Percentiles rank a stretch among this genome's conserved stretches.
phyloP scores from a whole-genome alignment of 2,329 filamentous ascomycete genomes.

The Fusarium algeriense region DNA sequence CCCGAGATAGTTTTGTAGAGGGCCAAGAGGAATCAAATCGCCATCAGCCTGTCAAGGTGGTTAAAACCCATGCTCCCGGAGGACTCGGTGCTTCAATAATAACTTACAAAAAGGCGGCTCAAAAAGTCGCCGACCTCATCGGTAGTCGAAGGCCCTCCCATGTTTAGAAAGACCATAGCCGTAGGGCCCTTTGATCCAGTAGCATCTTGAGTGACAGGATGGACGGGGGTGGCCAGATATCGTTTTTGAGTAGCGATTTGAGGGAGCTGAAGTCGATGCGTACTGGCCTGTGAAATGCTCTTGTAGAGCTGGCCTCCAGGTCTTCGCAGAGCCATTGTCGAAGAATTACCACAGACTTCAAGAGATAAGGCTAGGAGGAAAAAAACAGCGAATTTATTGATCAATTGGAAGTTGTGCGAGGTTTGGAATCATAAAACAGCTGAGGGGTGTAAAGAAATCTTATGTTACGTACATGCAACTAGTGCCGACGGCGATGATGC shows the following conservation, averaged over 20 bases:
- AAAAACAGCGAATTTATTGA: neutral
- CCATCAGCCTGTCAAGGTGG: constrained; percentile 77
- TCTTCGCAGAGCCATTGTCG: constrained; percentile 50
- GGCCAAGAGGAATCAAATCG: constrained; percentile 95
- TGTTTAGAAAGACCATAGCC: constrained; percentile 99
- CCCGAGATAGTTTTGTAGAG: constrained; percentile 89
- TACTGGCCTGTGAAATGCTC: constrained; percentile 43
- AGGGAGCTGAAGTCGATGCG: constrained; percentile 47
- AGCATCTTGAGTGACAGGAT: constrained; percentile 83
- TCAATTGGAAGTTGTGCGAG: constrained; percentile 35
- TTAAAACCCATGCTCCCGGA: constrained; percentile 24
- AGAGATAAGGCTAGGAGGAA: neutral
- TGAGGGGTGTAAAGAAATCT: constrained; percentile 38
- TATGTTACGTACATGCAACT: constrained; percentile 28
- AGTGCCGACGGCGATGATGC: constrained; percentile 46
- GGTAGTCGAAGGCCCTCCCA: constrained; percentile 93
- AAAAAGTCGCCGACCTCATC: constrained; percentile 91
- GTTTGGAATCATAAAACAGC: constrained; percentile 34
- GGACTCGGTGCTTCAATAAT: neutral
- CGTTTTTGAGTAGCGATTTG: constrained; percentile 50
- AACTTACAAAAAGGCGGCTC: constrained; percentile 87
- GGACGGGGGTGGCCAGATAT: constrained; percentile 61
- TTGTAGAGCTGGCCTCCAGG: constrained; percentile 49
- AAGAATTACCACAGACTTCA: neutral
- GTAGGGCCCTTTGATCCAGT: constrained; percentile 82